A percentile compares a stretch with the other conserved stretches of the same genome.
These are phyloP conservation scores for Monilinia fructicola DNA, from an alignment of 2,329 filamentous ascomycete genomes.

Conservation along the genomic window DNA sequence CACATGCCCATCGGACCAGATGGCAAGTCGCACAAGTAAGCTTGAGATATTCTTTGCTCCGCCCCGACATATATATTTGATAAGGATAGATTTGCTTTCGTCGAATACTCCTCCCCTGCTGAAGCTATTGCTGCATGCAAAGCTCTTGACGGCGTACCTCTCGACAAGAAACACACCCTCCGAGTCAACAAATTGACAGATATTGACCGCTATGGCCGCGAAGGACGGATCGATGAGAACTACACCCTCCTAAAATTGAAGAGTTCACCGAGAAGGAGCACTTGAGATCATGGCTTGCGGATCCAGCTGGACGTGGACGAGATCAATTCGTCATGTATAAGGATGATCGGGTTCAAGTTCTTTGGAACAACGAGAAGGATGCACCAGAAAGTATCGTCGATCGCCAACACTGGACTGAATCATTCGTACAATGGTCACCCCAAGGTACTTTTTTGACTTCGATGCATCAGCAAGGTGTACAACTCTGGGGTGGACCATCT, in stretches of 20 bases:
- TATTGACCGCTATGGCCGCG: constrained; percentile 91
- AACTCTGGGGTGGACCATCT: constrained; percentile 89
- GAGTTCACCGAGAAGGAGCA: constrained; percentile 92
- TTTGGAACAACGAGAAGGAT: constrained; percentile 98
- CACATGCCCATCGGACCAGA: constrained; percentile 92
- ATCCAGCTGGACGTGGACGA: constrained; percentile 73
- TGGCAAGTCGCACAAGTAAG: constrained; percentile 81
- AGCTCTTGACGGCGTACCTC: constrained; percentile 77
- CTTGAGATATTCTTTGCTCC: constrained; percentile 30
- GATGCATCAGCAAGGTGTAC: constrained; percentile 92
- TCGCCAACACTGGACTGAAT: constrained; percentile 94
- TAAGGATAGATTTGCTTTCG: constrained; percentile 78
- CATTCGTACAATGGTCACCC: constrained; percentile 97
- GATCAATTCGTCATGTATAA: constrained; percentile 97
- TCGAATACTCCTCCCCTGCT: constrained; percentile 88
- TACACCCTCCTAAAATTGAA: constrained; percentile 80
- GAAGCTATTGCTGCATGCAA: constrained; percentile 89
- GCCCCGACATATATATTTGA: constrained; percentile 10
- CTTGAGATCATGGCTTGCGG: constrained; percentile 87
- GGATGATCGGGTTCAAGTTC: constrained; percentile 87
- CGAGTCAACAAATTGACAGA: constrained; percentile 98
- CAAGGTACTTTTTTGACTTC: constrained; percentile 92
- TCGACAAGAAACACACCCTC: constrained; percentile 96
- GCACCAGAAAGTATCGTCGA: constrained; percentile 85
- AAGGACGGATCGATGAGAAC: constrained; percentile 89